These are phyloP conservation scores for Backusella sp. DNA, from an alignment of 192 early-diverging fungal species.

Conservation along the genomic window DNA sequence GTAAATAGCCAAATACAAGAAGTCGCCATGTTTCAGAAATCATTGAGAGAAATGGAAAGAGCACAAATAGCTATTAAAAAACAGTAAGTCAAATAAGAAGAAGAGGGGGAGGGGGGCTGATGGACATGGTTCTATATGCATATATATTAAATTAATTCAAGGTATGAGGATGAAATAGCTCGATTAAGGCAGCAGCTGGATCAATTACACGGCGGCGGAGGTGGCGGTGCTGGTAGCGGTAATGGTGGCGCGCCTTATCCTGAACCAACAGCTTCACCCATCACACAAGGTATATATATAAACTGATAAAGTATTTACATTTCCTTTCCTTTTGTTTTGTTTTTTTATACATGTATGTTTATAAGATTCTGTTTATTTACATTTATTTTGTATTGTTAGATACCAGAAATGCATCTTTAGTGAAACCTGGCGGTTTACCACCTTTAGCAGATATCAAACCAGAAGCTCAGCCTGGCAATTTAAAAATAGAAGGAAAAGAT, in stretches of 20 bases:
- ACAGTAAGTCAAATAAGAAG: slow-evolving; percentile 49
- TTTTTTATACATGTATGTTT: background rate
- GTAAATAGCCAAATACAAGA: slow-evolving; percentile 80
- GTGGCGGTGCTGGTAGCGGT: slow-evolving; percentile 41
- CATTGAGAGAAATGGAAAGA: slow-evolving; percentile 78
- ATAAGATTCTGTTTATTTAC: background rate
- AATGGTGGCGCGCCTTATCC: slow-evolving; percentile 39
- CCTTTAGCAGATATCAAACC: slow-evolving; percentile 77
- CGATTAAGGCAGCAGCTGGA: slow-evolving; percentile 84
- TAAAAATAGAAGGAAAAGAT: slow-evolving; percentile 83
- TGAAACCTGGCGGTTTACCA: slow-evolving; percentile 57
- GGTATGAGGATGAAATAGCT: slow-evolving; percentile 83
- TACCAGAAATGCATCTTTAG: background rate
- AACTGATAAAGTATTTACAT: too few species aligned
- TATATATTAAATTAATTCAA: slow-evolving; percentile 20
- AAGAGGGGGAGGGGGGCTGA: background rate
- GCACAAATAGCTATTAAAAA: slow-evolving; percentile 74
- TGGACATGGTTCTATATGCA: background rate
- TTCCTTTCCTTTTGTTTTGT: background rate
- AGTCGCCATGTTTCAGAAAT: slow-evolving; percentile 75
- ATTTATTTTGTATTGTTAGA: slow-evolving; percentile 1
- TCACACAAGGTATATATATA: slow-evolving; percentile 24
- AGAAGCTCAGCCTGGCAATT: slow-evolving; percentile 66
- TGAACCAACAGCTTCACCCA: slow-evolving; percentile 50
- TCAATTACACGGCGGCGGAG: slow-evolving; percentile 29